Evolutionary conservation across 2,329 filamentous ascomycete species (phyloP), one percentile per base, ranked within the genome.

Genomic region (Grosmannia penicillata): DNA sequence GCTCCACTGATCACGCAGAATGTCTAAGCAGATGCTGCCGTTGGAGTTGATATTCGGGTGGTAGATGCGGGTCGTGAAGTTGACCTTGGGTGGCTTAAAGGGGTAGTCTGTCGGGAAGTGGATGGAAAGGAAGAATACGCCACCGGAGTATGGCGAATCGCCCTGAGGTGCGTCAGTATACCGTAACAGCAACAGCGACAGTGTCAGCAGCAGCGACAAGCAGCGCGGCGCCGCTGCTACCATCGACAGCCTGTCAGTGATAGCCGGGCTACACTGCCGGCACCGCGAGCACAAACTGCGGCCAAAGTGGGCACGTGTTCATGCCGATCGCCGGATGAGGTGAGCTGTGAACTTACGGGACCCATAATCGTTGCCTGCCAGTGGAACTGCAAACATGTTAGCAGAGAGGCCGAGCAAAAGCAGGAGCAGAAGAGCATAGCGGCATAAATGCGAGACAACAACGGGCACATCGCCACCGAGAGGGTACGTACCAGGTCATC

Each of bases 301-400:
- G n/a, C n/a, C n/a, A n/a, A n/a, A n/a, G n/a, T n/a, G n/a, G n/a
- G n/a, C n/a, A n/a, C n/a, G n/a, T n/a, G n/a, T n/a, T n/a, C n/a
- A n/a, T n/a, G n/a, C n/a, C n/a, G n/a, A n/a, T n/a, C n/a, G n/a
- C n/a, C n/a, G n/a, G 15, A 6, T 10, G 15, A 29, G 17, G 24
- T 6, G 4, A 10, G 6, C 9, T 25, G 9, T 23, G 42, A 51
- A 77, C 84, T 77, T 78, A 93, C 85, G 60, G 91, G 91, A 65
- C 91, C 91, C 91, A 98, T 98, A 61, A 98, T 98, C 38, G 91
- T 98, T 56, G 91, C 91, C 79, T 98, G 91, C 91, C 91, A 98
- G 78, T 96, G 91, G 60, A 98, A 98, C 89, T 98, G 53, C 53
- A 34, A 33, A 45, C 38, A 33, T 10, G 45, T 53, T 48, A 54